Percentiles rank a stretch among this genome's conserved stretches.
Conservation (phyloP, 2,329 filamentous ascomycete genomes). For the Penicillium sp. region DNA sequence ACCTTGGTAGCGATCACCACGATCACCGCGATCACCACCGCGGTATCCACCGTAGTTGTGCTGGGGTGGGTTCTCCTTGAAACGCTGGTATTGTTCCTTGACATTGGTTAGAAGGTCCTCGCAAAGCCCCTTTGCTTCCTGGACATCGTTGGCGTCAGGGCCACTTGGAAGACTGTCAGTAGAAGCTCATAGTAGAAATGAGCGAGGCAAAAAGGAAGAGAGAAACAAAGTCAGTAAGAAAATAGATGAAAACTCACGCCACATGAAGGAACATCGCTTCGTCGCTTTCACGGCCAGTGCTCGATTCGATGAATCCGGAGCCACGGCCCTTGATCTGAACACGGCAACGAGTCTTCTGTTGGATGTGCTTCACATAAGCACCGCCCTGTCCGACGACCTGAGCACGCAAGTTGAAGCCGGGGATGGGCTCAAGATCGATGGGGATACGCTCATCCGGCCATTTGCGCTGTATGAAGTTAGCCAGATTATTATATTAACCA, state of each 20-base stretch:
- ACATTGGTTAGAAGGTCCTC: slow-evolving; percentile 85
- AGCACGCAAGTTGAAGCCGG: slow-evolving; percentile 91
- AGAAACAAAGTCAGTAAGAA: background rate
- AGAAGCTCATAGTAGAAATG: background rate
- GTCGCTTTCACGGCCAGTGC: slow-evolving; percentile 86
- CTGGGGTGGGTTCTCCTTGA: slow-evolving; percentile 75
- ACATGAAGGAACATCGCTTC: slow-evolving; percentile 97
- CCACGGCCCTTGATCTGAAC: slow-evolving; percentile 98
- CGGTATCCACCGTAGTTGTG: slow-evolving; percentile 58
- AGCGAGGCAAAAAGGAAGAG: background rate
- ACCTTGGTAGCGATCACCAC: slow-evolving; percentile 15
- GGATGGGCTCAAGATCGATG: slow-evolving; percentile 84
- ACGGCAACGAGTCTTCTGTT: slow-evolving; percentile 89
- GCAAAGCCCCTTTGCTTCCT: slow-evolving; percentile 83
- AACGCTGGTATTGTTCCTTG: slow-evolving; percentile 82
- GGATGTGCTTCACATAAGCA: slow-evolving; percentile 96
- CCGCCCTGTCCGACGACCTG: slow-evolving; percentile 94
- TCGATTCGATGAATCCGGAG: slow-evolving; percentile 87
- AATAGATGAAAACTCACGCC: slow-evolving; percentile 54
- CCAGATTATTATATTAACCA: background rate
- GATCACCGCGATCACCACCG: slow-evolving; percentile 21
- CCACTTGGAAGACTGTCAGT: slow-evolving; percentile 55
- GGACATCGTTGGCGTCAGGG: slow-evolving; percentile 81
- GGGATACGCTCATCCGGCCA: slow-evolving; percentile 97
- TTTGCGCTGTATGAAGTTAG: slow-evolving; percentile 67